Evolutionary conservation across 768 basidiomycete genomes (phyloP).

Genomic region (Tephrocybe sp.): DNA sequence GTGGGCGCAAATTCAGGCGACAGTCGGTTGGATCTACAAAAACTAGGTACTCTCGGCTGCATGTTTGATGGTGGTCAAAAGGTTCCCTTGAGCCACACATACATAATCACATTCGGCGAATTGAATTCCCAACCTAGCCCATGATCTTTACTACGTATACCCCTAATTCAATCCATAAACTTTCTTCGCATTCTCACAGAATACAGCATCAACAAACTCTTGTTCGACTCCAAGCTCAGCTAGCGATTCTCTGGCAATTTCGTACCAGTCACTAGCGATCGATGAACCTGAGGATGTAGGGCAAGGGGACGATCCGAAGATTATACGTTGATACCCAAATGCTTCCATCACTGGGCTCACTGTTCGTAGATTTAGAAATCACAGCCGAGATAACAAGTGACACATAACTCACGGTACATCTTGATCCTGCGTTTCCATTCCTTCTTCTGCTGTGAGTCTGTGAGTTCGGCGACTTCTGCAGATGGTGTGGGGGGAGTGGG

Average conservation of each 20-base stretch:
- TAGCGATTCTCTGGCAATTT: slow-evolving; percentile 73
- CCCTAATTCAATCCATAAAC: slow-evolving; percentile 35
- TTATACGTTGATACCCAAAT: slow-evolving; percentile 79
- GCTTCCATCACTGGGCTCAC: slow-evolving; percentile 84
- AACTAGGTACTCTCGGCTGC: not conserved
- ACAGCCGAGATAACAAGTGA: slow-evolving; percentile 5
- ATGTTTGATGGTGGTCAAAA: too few species aligned
- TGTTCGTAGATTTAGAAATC: slow-evolving; percentile 27
- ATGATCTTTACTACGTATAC: too few species aligned
- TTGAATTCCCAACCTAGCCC: too few species aligned
- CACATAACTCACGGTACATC: slow-evolving; percentile 72
- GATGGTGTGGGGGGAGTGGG: slow-evolving; percentile 49
- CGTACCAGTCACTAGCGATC: slow-evolving; percentile 72
- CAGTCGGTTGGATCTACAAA: not conserved
- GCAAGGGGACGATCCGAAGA: slow-evolving; percentile 78
- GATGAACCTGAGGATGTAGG: slow-evolving; percentile 44
- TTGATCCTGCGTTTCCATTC: slow-evolving; percentile 76
- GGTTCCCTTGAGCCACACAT: too few species aligned
- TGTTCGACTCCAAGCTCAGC: slow-evolving; percentile 80
- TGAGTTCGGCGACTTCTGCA: slow-evolving; percentile 32
- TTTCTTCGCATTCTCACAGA: slow-evolving; percentile 48
- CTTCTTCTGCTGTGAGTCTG: slow-evolving; percentile 48
- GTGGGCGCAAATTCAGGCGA: not conserved
- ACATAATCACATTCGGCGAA: too few species aligned
- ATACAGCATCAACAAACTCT: slow-evolving; percentile 72